Evolutionary conservation across 1,284 basidiomycete genomes (phyloP).

Genomic region (Ganoderma multipileum): DNA sequence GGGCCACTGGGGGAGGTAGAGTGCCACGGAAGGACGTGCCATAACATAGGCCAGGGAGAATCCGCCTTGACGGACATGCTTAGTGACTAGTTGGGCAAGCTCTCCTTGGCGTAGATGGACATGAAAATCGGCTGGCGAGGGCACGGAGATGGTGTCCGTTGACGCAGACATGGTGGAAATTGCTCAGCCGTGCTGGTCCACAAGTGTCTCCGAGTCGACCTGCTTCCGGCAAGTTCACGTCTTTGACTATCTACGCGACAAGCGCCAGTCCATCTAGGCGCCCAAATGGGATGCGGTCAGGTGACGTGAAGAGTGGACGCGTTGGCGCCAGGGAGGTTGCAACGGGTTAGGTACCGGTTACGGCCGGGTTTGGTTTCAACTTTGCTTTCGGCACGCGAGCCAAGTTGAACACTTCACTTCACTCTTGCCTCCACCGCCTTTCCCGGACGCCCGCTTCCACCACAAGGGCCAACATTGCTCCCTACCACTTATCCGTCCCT

Average conservation of each 20-base stretch:
- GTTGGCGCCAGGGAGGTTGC: slow-evolving; percentile 27
- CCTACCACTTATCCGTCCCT: slow-evolving; percentile 13
- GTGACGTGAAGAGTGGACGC: slow-evolving; percentile 27
- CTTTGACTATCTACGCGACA: not conserved
- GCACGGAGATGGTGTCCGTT: slow-evolving; percentile 55
- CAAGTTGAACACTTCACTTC: slow-evolving; percentile 23
- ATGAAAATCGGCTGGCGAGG: slow-evolving; percentile 93
- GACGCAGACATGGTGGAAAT: slow-evolving; percentile 20
- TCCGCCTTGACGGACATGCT: slow-evolving; percentile 91
- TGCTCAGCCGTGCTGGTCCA: not conserved
- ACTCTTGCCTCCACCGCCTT: slow-evolving; percentile 19
- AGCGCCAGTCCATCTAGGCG: not conserved
- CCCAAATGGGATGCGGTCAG: slow-evolving; percentile 27
- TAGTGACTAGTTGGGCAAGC: slow-evolving; percentile 85
- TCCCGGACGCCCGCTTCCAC: slow-evolving; percentile 19
- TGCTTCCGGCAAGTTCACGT: too few relatives aligned
- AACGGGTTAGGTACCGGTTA: slow-evolving; percentile 25
- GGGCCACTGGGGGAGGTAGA: slow-evolving; percentile 10
- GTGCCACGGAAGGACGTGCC: slow-evolving; percentile 55
- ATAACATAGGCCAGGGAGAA: slow-evolving; percentile 96
- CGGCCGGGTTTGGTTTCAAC: slow-evolving; percentile 24
- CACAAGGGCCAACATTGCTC: slow-evolving; percentile 24
- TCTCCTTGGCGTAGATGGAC: slow-evolving; percentile 94
- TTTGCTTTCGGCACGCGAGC: not conserved
- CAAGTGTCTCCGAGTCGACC: too few relatives aligned